Evolutionary conservation across 1,139 yeast genomes (phyloP).

Genomic region (Saccharomycopsis crataegensis): DNA sequence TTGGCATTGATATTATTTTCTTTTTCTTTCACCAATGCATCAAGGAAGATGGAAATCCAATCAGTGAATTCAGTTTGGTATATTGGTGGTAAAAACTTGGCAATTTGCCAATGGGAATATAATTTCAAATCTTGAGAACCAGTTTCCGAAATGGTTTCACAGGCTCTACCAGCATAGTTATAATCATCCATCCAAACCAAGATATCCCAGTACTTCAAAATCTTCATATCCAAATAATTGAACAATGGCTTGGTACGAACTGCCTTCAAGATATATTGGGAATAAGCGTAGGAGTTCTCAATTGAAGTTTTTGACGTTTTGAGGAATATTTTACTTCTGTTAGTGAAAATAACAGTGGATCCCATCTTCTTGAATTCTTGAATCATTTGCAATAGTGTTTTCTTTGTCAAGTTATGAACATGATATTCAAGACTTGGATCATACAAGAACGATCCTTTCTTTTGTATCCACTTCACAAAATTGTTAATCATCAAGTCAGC

Average conservation of each 20-base stretch:
- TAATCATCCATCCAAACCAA: conserved; percentile 91
- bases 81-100: conserved; percentile 63
- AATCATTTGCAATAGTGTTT: conserved; percentile 72
- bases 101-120: conserved; percentile 70
- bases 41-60: conserved; percentile 76
- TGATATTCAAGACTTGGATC: conserved; percentile 80
- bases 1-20: conserved; percentile 35
- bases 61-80: conserved; percentile 79
- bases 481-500: conserved; percentile 85
- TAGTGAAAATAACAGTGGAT: conserved; percentile 72
- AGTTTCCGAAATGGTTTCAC: conserved; percentile 49
- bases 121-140: conserved; percentile 54
- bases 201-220: conserved; percentile 82
- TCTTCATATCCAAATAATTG: conserved; percentile 68
- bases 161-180: conserved; percentile 80
- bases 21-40: conserved; percentile 57
- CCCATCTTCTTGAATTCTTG: conserved; percentile 78
- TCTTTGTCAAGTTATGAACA: conserved; percentile 78
- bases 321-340: conserved; percentile 65
- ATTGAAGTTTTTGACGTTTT: conserved; percentile 73
- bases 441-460: conserved; percentile 62
- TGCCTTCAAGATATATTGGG: conserved; percentile 78
- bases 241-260: conserved; percentile 78
- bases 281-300: conserved; percentile 86
- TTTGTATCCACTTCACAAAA: conserved; percentile 83